These are phyloP conservation scores for Simplicillium aogashimaense DNA, from an alignment of 2,329 filamentous ascomycete genomes.

Conservation along the genomic window DNA sequence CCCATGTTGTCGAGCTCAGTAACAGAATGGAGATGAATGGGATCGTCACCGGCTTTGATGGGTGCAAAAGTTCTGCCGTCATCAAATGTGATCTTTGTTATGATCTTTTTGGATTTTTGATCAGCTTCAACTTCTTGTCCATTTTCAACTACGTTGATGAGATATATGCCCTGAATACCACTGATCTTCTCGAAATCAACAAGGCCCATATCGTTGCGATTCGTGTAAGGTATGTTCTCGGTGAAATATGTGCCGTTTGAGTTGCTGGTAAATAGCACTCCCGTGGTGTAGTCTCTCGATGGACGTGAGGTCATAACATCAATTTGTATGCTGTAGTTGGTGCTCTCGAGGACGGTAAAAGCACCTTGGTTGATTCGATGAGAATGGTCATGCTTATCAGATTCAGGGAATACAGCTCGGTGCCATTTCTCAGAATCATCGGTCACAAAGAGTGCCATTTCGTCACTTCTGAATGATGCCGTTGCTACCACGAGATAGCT, in stretches of 20 bases:
- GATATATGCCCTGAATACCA: conserved; percentile 82
- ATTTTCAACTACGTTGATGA: conserved; percentile 86
- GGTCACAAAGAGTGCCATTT: conserved; percentile 86
- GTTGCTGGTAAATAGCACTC: conserved; percentile 87
- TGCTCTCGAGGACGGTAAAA: conserved; percentile 91
- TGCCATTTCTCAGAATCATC: conserved; percentile 82
- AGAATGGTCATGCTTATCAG: conserved; percentile 66
- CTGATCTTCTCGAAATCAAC: conserved; percentile 95
- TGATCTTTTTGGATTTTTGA: conserved; percentile 53
- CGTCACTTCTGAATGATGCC: conserved; percentile 68
- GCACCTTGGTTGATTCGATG: conserved; percentile 63
- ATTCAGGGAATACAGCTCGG: conserved; percentile 75
- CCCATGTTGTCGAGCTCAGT: conserved; percentile 76
- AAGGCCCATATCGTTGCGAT: conserved; percentile 63
- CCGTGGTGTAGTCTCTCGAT: conserved; percentile 54
- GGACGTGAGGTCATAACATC: conserved; percentile 70
- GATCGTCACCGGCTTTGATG: conserved; percentile 57
- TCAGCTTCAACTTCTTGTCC: conserved; percentile 60
- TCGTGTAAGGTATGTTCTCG: conserved; percentile 84
- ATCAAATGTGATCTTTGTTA: conserved; percentile 85
- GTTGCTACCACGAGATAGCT: conserved; percentile 79
- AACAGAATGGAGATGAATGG: conserved; percentile 84
- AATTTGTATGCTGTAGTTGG: conserved; percentile 95
- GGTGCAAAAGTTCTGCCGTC: conserved; percentile 79
- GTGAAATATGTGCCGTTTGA: conserved; percentile 96